Evolutionary conservation across 2,329 filamentous ascomycete species (phyloP), one percentile per base, ranked within the genome.

Genomic region (Capronia coronata): DNA sequence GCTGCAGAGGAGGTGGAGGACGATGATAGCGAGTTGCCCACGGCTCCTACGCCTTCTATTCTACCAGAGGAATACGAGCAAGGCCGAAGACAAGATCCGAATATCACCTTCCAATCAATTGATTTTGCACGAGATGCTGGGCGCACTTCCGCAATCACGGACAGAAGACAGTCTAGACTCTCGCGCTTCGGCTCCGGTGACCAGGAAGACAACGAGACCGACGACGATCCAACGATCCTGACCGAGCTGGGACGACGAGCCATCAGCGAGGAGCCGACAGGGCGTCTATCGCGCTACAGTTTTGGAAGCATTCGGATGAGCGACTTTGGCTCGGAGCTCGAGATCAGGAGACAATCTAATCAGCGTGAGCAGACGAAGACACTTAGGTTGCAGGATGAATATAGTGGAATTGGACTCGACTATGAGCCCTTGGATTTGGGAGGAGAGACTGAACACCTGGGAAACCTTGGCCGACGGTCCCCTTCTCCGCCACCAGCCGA

Each of bases 251-350:
- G 70, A 10, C 66, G 71, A 37, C 60, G 68, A 54, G 70, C 68
- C 13, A 61, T 65, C 2, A 65, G 62, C 40, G 65, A 68, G 32
- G 62, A 66, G 29, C 67, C 70, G 27, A 63, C 55, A 18, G 62
- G 63, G 30, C 64, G 66, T 22, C 44, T 72, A 13, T 71, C 68
- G 10, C 68, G 69, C 51, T 68, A 71, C 51, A 71, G 74, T 51
- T 66, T 68, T 45, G 68, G 65, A 10, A 66, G 63, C 43, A 61
- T 65, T 18, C 63, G 70, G 16, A 61, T 75, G 41, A 78, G 74
- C 57, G 76, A 77, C 48, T 78, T 78, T 56, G 73, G 66, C 65
- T 46, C 67, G 60, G 43, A 71, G 63, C 16, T 65, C 63, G 55
- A 64, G 61, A 52, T 63, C 62, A n/a, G 62, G 57, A 54, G 51